Conservation (phyloP, 1,139 yeast species). For the Saccharomyces hybrid region DNA sequence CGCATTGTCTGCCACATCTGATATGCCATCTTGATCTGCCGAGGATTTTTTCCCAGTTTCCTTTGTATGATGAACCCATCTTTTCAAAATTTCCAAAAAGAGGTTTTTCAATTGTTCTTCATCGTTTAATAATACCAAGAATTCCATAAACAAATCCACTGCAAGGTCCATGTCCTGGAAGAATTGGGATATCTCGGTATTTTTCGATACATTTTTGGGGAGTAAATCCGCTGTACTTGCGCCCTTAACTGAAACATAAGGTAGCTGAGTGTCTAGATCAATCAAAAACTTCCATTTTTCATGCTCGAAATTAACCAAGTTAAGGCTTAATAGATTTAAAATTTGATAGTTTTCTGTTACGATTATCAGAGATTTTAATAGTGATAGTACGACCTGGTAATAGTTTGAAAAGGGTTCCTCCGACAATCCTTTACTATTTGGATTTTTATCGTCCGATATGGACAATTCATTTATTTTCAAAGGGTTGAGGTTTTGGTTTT, state of each 20-base stretch:
- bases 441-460: background rate
- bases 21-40: conserved; percentile 30
- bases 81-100: conserved; percentile 47
- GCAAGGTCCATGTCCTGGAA: conserved; percentile 46
- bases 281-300: conserved; percentile 44
- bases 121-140: conserved; percentile 48
- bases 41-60: conserved; percentile 12
- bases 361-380: conserved; percentile 44
- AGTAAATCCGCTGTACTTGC: conserved; percentile 18
- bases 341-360: conserved; percentile 33
- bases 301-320: conserved; percentile 40
- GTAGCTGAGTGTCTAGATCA: conserved; percentile 43
- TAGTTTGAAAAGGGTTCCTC: conserved; percentile 13
- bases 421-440: background rate
- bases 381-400: conserved; percentile 39
- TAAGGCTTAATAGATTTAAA: conserved; percentile 38
- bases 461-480: conserved; percentile 11
- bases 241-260: conserved; percentile 38
- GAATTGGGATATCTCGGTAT: conserved; percentile 19
- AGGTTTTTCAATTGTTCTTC: conserved; percentile 41
- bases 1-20: conserved; percentile 44
- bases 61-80: conserved; percentile 44
- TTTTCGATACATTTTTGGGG: conserved; percentile 1
- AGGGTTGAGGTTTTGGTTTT: conserved; percentile 34
- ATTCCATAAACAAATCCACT: conserved; percentile 40